A percentile compares a stretch with the other conserved stretches of the same genome.
phyloP scores from a whole-genome alignment of 805 yeast species.

The Ogataea ramenticola region DNA sequence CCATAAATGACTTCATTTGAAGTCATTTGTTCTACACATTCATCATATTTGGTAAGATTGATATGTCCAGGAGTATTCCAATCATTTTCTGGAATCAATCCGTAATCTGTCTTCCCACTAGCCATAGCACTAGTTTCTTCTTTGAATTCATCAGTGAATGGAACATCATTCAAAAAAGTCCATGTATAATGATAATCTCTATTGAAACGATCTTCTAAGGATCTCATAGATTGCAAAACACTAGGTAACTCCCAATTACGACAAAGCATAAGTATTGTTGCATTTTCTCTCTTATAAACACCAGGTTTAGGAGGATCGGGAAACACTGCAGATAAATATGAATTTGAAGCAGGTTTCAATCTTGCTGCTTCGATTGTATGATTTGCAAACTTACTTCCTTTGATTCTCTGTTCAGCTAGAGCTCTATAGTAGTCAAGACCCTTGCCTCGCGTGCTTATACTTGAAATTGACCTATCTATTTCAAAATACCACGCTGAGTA shows the following conservation, averaged over 20 bases:
- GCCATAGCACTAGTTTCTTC: slow-evolving; percentile 55
- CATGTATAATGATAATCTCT: slow-evolving; percentile 61
- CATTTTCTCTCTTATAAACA: slow-evolving; percentile 47
- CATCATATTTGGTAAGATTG: slow-evolving; percentile 47
- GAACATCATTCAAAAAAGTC: slow-evolving; percentile 73
- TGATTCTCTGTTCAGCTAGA: neutral
- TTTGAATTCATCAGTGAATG: slow-evolving; percentile 56
- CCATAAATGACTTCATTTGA: slow-evolving; percentile 56
- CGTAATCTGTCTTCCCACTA: slow-evolving; percentile 61
- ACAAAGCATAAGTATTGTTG: slow-evolving; percentile 81
- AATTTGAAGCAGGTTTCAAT: slow-evolving; percentile 32
- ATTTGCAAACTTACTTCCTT: neutral
- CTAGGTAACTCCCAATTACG: slow-evolving; percentile 73
- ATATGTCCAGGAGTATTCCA: slow-evolving; percentile 78
- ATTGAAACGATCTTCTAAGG: slow-evolving; percentile 71
- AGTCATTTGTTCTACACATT: slow-evolving; percentile 36
- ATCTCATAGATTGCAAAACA: slow-evolving; percentile 69
- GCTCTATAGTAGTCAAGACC: neutral
- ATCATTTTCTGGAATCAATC: slow-evolving; percentile 54
- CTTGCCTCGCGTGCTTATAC: neutral
- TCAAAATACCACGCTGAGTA: too few species aligned
- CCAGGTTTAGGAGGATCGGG: slow-evolving; percentile 30
- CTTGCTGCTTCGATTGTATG: slow-evolving; percentile 7
- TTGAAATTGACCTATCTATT: too few species aligned
- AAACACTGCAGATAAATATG: slow-evolving; percentile 26